phyloP scores from a whole-genome alignment of 2,329 filamentous ascomycete genomes.

The Pseudocercospora vitis region DNA sequence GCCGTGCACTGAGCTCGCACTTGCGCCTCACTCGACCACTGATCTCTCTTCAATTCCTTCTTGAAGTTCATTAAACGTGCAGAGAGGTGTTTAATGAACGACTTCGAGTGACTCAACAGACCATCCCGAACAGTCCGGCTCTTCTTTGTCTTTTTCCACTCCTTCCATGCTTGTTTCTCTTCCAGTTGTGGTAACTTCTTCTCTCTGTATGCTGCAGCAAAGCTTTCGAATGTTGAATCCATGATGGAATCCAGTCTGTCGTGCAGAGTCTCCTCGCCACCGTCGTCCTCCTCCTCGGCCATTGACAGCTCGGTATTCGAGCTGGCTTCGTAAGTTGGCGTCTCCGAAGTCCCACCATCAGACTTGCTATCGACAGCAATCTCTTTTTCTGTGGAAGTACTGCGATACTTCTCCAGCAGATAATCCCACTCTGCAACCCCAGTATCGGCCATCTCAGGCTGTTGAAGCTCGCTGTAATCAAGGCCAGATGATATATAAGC shows the following conservation, averaged over 20 bases:
- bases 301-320: slow-evolving; percentile 35
- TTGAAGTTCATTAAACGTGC: slow-evolving; percentile 58
- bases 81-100: slow-evolving; percentile 47
- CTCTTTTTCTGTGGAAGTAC: slow-evolving; percentile 40
- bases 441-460: slow-evolving; percentile 13
- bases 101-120: slow-evolving; percentile 49
- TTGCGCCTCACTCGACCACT: slow-evolving; percentile 56
- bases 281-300: slow-evolving; percentile 54
- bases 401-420: slow-evolving; percentile 29
- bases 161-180: slow-evolving; percentile 56
- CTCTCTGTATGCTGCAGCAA: slow-evolving; percentile 59
- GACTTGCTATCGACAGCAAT: slow-evolving; percentile 21
- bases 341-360: slow-evolving; percentile 15
- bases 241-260: slow-evolving; percentile 57
- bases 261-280: slow-evolving; percentile 27
- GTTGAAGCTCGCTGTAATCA: slow-evolving; percentile 16
- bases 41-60: slow-evolving; percentile 52
- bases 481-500: slow-evolving; percentile 22
- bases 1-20: slow-evolving; percentile 57
- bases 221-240: slow-evolving; percentile 53
- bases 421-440: slow-evolving; percentile 30
- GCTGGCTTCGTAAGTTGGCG: slow-evolving; percentile 26
- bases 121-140: slow-evolving; percentile 40
- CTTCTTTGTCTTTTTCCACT: slow-evolving; percentile 62
- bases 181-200: slow-evolving; percentile 58